These are phyloP conservation scores for Teunomyces gatunensis DNA, from an alignment of 805 yeast species.

Conservation along the genomic window DNA sequence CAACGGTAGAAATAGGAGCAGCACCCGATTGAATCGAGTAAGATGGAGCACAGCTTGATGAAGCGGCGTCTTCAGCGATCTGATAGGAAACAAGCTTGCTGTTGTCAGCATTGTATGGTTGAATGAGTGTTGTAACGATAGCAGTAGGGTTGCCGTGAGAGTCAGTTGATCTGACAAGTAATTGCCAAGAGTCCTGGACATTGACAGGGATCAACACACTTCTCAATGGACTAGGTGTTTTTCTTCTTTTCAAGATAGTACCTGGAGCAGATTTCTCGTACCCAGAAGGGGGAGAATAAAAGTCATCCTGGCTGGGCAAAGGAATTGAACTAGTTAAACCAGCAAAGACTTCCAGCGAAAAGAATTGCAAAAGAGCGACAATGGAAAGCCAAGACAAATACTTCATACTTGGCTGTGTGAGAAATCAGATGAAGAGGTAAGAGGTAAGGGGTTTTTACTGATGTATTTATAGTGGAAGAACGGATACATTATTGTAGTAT, in stretches of 20 bases:
- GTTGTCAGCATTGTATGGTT: conserved; percentile 22
- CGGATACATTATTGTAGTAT: too few relatives aligned
- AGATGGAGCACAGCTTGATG: conserved; percentile 19
- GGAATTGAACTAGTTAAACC: too few relatives aligned
- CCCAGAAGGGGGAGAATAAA: conserved; percentile 22
- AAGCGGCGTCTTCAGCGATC: conserved; percentile 19
- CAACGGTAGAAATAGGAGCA: conserved; percentile 6
- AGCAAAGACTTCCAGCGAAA: not conserved
- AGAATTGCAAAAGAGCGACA: not conserved
- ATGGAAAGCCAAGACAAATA: not conserved
- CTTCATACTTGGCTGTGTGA: not conserved
- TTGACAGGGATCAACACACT: conserved; percentile 16
- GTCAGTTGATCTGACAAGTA: conserved; percentile 19
- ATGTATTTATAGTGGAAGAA: not conserved
- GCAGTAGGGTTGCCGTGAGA: conserved; percentile 18
- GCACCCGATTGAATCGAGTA: conserved; percentile 9
- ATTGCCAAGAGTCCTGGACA: conserved; percentile 17
- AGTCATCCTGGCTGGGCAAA: conserved; percentile 16
- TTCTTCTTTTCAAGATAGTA: conserved; percentile 20
- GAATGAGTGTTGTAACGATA: conserved; percentile 18
- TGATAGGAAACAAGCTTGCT: conserved; percentile 18
- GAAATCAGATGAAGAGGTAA: not conserved
- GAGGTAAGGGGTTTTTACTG: not conserved
- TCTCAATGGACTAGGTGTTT: conserved; percentile 17
- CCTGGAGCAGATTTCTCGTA: conserved; percentile 20